phyloP scores from a whole-genome alignment of 208 protist species.

The Leishmania lainsoni region DNA sequence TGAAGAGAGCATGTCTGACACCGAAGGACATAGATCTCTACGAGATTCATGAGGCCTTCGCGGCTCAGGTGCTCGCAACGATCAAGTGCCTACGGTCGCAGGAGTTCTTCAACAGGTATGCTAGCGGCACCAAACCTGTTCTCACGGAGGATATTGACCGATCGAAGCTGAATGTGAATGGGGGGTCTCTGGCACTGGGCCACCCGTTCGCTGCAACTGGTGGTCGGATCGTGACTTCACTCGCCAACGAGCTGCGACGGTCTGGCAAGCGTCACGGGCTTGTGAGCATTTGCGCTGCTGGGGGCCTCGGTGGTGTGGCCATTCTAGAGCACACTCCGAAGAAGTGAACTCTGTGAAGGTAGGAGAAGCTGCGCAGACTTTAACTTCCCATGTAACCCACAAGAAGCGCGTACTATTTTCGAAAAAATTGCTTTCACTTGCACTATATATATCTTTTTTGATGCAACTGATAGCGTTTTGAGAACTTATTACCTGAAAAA shows the following conservation, averaged over 20 bases:
- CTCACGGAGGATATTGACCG: conserved; percentile 58
- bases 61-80: conserved; percentile 85
- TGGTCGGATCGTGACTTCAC: conserved; percentile 75
- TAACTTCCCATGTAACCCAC: neutral
- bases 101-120: conserved; percentile 74
- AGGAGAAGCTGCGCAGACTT: neutral
- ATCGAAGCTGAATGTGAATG: conserved; percentile 83
- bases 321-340: conserved; percentile 73
- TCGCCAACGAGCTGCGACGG: conserved; percentile 82
- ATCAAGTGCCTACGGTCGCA: conserved; percentile 67
- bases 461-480: neutral
- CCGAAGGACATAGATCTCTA: conserved; percentile 85
- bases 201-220: conserved; percentile 91
- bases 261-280: conserved; percentile 76
- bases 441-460: neutral
- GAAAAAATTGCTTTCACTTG: neutral
- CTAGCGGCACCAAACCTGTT: conserved; percentile 35
- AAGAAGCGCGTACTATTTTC: neutral
- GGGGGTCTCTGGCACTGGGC: conserved; percentile 78
- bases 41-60: conserved; percentile 92
- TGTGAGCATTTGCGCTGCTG: conserved; percentile 90
- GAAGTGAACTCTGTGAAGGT: conserved; percentile 2
- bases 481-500: neutral
- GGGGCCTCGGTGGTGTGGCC: conserved; percentile 75
- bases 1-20: conserved; percentile 71